phyloP scores from a whole-genome alignment of 129 eudicot genomes.

The Flaveria sonorensis region DNA sequence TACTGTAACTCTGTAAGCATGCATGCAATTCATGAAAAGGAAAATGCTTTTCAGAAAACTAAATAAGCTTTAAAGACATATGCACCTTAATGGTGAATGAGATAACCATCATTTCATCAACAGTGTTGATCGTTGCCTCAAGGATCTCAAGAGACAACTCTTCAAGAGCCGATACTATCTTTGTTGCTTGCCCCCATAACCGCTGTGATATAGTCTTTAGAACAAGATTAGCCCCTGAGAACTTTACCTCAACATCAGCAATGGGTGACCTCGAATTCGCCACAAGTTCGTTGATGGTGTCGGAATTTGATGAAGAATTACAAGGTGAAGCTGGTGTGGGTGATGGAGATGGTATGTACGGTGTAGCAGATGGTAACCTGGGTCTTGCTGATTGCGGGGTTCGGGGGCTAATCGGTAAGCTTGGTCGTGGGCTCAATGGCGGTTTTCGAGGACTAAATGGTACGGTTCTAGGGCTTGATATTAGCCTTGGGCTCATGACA shows the following conservation, averaged over 20 bases:
- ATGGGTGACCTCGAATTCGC: slow-evolving; percentile 73
- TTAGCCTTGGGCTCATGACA: slow-evolving; percentile 67
- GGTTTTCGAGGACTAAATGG: slow-evolving; percentile 82
- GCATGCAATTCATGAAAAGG: slow-evolving; percentile 22
- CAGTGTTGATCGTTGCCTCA: slow-evolving; percentile 58
- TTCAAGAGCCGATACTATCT: slow-evolving; percentile 71
- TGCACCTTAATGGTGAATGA: slow-evolving; percentile 89
- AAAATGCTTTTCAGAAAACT: slow-evolving; percentile 4
- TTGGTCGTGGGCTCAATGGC: slow-evolving; percentile 76
- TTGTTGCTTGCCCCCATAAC: slow-evolving; percentile 73
- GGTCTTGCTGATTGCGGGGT: slow-evolving; percentile 63
- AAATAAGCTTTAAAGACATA: background rate
- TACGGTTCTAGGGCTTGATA: slow-evolving; percentile 69
- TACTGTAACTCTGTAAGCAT: background rate
- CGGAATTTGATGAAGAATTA: slow-evolving; percentile 42
- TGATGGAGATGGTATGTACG: slow-evolving; percentile 27
- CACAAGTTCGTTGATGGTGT: slow-evolving; percentile 65
- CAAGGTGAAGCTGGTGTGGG: slow-evolving; percentile 48
- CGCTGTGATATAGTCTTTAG: slow-evolving; percentile 61
- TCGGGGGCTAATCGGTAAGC: slow-evolving; percentile 82
- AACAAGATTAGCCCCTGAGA: slow-evolving; percentile 71
- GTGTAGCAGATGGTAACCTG: slow-evolving; percentile 22
- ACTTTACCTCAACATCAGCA: slow-evolving; percentile 91
- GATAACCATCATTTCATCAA: slow-evolving; percentile 59
- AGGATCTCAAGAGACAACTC: slow-evolving; percentile 84